phyloP scores from a whole-genome alignment of 192 early-diverging fungal species.

The Spizellomyces punctatus region DNA sequence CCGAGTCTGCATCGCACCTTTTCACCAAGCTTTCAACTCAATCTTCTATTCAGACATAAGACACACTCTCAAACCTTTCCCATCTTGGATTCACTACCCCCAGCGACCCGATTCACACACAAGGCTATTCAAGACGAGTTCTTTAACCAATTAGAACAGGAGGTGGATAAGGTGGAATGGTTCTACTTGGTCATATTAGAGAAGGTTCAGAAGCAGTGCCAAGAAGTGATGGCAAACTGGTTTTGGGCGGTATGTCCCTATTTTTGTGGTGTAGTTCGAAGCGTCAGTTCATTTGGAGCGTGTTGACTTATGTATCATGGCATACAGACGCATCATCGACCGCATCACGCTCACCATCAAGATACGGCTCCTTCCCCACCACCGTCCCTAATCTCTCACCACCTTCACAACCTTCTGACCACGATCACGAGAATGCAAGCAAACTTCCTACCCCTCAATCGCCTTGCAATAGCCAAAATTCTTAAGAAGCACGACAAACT shows the following conservation, averaged over 20 bases:
- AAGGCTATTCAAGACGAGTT: constrained; percentile 9
- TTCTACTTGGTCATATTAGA: constrained; percentile 12
- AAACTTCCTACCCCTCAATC: constrained; percentile 15
- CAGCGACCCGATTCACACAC: constrained; percentile 2
- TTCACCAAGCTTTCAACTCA: background rate
- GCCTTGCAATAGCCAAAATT: constrained; percentile 15
- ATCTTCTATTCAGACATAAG: background rate
- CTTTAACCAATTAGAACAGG: constrained; percentile 8
- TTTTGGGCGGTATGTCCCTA: constrained; percentile 9
- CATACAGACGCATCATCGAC: too few relatives aligned
- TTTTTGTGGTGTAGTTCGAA: background rate
- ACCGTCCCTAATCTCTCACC: background rate
- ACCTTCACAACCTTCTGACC: background rate
- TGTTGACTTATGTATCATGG: too few relatives aligned
- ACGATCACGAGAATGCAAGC: background rate
- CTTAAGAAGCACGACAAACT: constrained; percentile 24
- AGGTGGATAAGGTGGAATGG: constrained; percentile 27
- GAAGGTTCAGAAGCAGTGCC: background rate
- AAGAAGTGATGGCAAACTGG: constrained; percentile 18
- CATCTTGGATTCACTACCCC: background rate
- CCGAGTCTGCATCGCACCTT: too few relatives aligned
- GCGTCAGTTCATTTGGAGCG: background rate
- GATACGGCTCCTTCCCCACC: background rate
- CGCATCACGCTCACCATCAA: too few relatives aligned
- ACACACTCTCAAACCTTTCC: background rate